Evolutionary conservation across 768 basidiomycete species (phyloP), one percentile per base, ranked within the genome.

Genomic region (Kockovaella imperatae): DNA sequence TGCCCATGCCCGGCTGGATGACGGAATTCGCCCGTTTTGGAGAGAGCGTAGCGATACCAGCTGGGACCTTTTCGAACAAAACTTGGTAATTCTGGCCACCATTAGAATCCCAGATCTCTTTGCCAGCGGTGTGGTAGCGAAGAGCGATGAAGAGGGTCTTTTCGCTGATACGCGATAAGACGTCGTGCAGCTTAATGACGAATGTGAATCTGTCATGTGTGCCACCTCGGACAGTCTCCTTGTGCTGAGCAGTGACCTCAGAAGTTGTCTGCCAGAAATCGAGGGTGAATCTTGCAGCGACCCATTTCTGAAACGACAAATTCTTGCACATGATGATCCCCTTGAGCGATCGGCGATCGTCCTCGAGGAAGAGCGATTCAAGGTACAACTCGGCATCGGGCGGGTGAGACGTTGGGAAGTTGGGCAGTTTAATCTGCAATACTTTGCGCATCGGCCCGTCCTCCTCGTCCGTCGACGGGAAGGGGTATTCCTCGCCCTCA

Each of bases 251-350:
- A 0, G 82, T 79, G 49, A 95, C 86, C 71, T 97, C 93, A 69
- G 83, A 86, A 50, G 87, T 91, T 39, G 93, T 99, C 70, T 89
- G 87, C 93, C 93, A 97, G 57, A 76, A 77, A 67, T 97, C 93
- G 59, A 91, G 79, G 1, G 93, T 96, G 71, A 95, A 97, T 24
- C 93, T 80, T 21, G 89, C 80, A 6, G 82, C 84, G 44, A 97
- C 77, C 76, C 80, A 79, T 74, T 96, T 97, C 60, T 84, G 77
- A 72, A 81, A 97, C 5, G 87, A 80, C 42, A 96, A 66, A 68
- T 97, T 96, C 60, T 81, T 78, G 49, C 93, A 86, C 39, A 81
- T 79, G 35, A 88, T 78, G 32, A 75, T 75, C 21, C 93, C 93
- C n/a, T 77, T 69, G 43, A 96, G 77, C 47, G 74, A 76, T 50